phyloP scores from a whole-genome alignment of 2,329 filamentous ascomycete species.

The Fusarium dlaminii region DNA sequence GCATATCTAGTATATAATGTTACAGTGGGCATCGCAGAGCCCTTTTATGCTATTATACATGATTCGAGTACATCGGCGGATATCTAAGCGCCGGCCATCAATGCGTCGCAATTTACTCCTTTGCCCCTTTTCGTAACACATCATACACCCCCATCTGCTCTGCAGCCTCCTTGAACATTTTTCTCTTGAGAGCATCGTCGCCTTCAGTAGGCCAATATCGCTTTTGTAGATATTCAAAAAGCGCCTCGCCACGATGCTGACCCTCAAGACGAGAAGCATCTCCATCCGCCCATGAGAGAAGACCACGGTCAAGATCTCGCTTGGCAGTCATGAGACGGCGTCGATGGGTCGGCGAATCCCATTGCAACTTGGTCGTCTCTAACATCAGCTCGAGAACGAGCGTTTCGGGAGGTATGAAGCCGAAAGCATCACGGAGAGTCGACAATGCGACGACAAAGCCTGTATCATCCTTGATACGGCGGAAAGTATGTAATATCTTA shows the following conservation, averaged over 20 bases:
- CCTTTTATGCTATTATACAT: slow-evolving; percentile 17
- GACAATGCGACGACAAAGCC: slow-evolving; percentile 59
- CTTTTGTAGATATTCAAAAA: slow-evolving; percentile 55
- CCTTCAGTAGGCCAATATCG: slow-evolving; percentile 48
- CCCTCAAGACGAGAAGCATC: slow-evolving; percentile 50
- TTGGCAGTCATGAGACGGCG: slow-evolving; percentile 55
- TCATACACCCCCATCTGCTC: slow-evolving; percentile 57
- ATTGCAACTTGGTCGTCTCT: slow-evolving; percentile 55
- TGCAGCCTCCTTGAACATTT: slow-evolving; percentile 47
- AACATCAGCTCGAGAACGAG: slow-evolving; percentile 59
- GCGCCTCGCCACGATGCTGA: slow-evolving; percentile 49
- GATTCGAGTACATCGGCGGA: slow-evolving; percentile 4
- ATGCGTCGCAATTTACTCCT: slow-evolving; percentile 13
- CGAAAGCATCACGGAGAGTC: slow-evolving; percentile 54
- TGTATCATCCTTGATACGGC: slow-evolving; percentile 54
- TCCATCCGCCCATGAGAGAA: slow-evolving; percentile 44
- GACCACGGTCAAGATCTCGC: slow-evolving; percentile 53
- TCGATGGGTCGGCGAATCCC: slow-evolving; percentile 53
- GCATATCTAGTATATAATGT: slow-evolving; percentile 12
- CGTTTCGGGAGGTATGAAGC: slow-evolving; percentile 56
- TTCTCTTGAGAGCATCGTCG: slow-evolving; percentile 37
- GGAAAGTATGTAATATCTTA: slow-evolving; percentile 62
- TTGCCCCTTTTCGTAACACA: slow-evolving; percentile 36
- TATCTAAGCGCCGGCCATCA: not conserved
- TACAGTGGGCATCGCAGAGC: not conserved